Percentiles rank a stretch among this genome's conserved stretches.
Conservation (phyloP, 73 alveolate species). For the Uronychia setigera region DNA sequence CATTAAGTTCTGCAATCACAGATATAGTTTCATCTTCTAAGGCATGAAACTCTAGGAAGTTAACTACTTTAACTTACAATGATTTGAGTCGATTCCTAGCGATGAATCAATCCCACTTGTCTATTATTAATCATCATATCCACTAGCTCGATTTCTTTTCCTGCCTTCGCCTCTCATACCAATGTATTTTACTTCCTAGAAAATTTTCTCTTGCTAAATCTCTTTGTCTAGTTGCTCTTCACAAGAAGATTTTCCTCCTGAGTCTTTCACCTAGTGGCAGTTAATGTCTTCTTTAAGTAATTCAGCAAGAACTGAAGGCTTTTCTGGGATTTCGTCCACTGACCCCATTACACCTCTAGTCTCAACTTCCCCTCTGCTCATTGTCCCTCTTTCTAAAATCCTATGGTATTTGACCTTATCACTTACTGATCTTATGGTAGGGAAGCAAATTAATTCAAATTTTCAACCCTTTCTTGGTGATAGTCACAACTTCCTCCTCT, state of each 20-base stretch:
- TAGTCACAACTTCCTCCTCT: neutral
- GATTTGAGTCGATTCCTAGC: neutral
- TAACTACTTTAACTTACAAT: neutral
- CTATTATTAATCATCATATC: neutral
- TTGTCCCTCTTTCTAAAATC: no score
- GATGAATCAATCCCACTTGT: neutral
- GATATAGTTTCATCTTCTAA: neutral
- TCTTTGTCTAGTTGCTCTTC: neutral
- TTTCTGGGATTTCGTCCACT: no score
- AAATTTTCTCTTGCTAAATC: neutral
- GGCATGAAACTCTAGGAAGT: neutral
- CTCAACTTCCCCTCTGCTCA: no score
- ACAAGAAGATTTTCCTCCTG: neutral
- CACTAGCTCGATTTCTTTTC: neutral
- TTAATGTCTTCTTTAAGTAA: neutral
- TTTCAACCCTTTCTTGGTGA: neutral
- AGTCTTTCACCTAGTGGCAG: neutral
- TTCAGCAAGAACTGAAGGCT: no score
- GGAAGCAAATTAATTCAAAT: no score
- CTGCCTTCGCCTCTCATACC: neutral
- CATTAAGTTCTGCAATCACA: slow-evolving; percentile 2
- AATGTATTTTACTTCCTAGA: neutral
- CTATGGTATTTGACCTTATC: no score
- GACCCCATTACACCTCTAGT: no score
- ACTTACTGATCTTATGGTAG: no score